Percentiles rank a stretch among this genome's conserved stretches.
phyloP scores from a whole-genome alignment of 345 rosid genomes.

The Lagerstroemia speciosa region DNA sequence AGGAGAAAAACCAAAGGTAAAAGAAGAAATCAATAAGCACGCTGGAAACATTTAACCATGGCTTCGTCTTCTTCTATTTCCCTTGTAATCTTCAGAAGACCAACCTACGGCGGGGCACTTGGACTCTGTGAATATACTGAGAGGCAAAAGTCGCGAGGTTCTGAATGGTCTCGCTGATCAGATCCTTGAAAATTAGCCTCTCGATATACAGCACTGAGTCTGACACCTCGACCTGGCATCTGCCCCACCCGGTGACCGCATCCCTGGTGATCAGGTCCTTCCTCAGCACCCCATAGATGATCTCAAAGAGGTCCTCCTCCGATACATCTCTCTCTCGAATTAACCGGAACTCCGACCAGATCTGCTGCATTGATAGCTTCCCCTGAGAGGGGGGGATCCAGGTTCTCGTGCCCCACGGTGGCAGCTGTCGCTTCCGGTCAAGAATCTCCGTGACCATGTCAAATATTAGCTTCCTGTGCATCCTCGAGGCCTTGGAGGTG shows the following conservation, averaged over 20 bases:
- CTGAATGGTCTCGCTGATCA: conserved; percentile 69
- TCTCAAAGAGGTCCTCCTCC: conserved; percentile 50
- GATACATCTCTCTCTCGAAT: conserved; percentile 41
- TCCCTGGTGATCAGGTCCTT: conserved; percentile 65
- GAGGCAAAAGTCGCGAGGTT: conserved; percentile 41
- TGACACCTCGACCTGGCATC: conserved; percentile 55
- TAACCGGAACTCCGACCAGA: conserved; percentile 60
- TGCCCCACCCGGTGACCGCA: conserved; percentile 45
- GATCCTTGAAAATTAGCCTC: conserved; percentile 70
- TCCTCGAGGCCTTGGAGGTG: conserved; percentile 37
- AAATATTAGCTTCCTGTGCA: conserved; percentile 58
- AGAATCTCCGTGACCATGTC: conserved; percentile 62
- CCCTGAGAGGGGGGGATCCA: conserved; percentile 1
- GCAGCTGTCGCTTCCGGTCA: conserved; percentile 34
- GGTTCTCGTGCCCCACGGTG: conserved; percentile 39
- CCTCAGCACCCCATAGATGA: conserved; percentile 55
- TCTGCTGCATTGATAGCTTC: conserved; percentile 29
- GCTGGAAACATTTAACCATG: neutral
- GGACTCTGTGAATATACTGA: conserved; percentile 11
- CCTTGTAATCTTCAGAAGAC: conserved; percentile 43
- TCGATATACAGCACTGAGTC: conserved; percentile 71
- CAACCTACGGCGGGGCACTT: conserved; percentile 50
- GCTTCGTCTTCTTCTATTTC: conserved; percentile 5
- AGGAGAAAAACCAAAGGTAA: neutral
- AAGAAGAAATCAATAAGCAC: neutral